These are phyloP conservation scores for Xeromyces bisporus DNA, from an alignment of 495 filamentous ascomycete genomes.

Conservation along the genomic window DNA sequence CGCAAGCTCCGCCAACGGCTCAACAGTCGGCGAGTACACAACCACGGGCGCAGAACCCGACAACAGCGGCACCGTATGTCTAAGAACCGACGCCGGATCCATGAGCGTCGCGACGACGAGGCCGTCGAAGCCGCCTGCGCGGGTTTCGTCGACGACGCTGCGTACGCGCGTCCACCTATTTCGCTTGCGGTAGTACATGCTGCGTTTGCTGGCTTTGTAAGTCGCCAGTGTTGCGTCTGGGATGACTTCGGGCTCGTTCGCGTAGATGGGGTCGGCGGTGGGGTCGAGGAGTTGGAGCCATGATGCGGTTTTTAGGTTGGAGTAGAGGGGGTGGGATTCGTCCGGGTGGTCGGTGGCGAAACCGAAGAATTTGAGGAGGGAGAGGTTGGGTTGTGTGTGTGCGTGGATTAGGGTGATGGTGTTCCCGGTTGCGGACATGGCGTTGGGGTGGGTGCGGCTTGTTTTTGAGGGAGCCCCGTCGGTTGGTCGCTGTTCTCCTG, in stretches of 20 bases:
- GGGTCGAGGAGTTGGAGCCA: conserved; percentile 84
- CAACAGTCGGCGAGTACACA: conserved; percentile 65
- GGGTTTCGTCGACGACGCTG: conserved; percentile 51
- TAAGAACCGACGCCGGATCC: conserved; percentile 60
- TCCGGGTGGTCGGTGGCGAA: conserved; percentile 55
- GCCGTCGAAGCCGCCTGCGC: conserved; percentile 63
- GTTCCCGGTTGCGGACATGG: conserved; percentile 46
- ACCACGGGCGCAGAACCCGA: conserved; percentile 68
- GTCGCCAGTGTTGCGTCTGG: conserved; percentile 36
- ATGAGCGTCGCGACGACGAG: conserved; percentile 66
- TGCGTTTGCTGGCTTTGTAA: conserved; percentile 61
- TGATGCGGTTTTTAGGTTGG: conserved; percentile 63
- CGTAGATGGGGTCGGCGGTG: conserved; percentile 48
- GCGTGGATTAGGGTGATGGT: conserved; percentile 77
- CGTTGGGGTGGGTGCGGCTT: conserved; percentile 11
- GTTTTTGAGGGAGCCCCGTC: conserved; percentile 7
- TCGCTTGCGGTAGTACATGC: conserved; percentile 70
- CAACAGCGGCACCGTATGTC: conserved; percentile 56
- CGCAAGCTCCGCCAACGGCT: conserved; percentile 54
- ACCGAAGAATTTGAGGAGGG: conserved; percentile 68
- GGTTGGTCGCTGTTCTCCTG: conserved; percentile 1
- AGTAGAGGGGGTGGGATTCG: conserved; percentile 59
- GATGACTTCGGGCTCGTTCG: conserved; percentile 35
- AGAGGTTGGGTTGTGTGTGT: conserved; percentile 79
- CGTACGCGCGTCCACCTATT: conserved; percentile 56